These are phyloP conservation scores for Pichia nanzhaoensis DNA, from an alignment of 805 yeast genomes.

Conservation along the genomic window DNA sequence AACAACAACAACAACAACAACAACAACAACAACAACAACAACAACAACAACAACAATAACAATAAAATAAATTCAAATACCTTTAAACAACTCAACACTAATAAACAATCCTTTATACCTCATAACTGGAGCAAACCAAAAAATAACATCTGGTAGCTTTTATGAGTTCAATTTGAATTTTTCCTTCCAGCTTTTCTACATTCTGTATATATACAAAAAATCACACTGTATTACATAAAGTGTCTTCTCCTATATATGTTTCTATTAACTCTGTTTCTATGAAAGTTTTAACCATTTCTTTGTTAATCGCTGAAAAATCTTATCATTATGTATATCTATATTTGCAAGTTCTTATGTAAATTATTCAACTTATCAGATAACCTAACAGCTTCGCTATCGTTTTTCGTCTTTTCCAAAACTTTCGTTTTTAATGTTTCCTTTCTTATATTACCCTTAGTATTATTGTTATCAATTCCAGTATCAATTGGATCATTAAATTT, in stretches of 20 bases:
- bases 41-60: no score
- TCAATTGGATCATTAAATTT: not conserved
- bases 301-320: not conserved
- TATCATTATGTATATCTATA: not conserved
- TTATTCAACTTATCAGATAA: constrained; percentile 1
- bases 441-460: not conserved
- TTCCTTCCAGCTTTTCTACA: not conserved
- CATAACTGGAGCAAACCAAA: no score
- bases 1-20: no score
- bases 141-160: not conserved
- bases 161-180: not conserved
- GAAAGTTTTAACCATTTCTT: not conserved
- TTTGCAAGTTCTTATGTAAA: constrained; percentile 2
- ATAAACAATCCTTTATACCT: no score
- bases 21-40: no score
- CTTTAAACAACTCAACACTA: no score
- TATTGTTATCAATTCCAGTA: no score
- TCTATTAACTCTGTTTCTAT: no score
- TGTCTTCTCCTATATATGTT: no score
- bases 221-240: not conserved
- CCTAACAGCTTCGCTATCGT: not conserved
- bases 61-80: not conserved
- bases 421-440: not conserved
- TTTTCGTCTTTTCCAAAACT: no score
- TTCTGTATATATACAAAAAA: not conserved